Evolutionary conservation across 345 rosid genomes (phyloP).

Genomic region (Jatropha curcas): DNA sequence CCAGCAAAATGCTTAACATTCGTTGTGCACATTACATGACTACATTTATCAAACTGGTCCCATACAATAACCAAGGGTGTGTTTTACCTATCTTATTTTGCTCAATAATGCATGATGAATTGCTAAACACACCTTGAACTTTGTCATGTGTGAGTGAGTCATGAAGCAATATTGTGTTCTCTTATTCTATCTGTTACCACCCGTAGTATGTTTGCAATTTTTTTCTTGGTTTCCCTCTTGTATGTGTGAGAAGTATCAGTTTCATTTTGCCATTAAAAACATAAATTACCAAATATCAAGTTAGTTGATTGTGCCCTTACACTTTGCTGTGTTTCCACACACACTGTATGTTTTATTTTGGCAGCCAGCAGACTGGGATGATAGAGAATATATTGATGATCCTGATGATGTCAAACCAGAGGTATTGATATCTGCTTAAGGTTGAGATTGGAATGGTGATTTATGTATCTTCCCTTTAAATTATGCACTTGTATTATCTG

Average conservation of each 20-base stretch:
- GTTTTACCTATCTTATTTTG: background rate
- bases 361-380: constrained; percentile 97
- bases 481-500: constrained; percentile 8
- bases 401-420: constrained; percentile 73
- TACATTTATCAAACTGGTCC: background rate
- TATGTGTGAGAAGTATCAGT: background rate
- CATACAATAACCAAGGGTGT: background rate
- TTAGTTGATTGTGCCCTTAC: background rate
- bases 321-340: background rate
- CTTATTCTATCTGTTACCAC: too few species aligned
- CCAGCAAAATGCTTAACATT: background rate
- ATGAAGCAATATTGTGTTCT: background rate
- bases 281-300: background rate
- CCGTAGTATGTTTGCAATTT: too few species aligned
- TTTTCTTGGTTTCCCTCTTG: too few species aligned
- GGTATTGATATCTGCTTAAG: constrained; percentile 38
- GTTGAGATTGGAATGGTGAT: background rate
- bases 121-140: background rate
- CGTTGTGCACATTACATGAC: background rate
- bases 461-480: background rate
- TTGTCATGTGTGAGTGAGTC: background rate
- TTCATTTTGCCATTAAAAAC: background rate
- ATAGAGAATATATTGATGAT: constrained; percentile 82
- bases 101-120: background rate
- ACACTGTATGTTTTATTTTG: background rate